A percentile compares a stretch with the other conserved stretches of the same genome.
Conservation (phyloP, 2,329 filamentous ascomycete genomes). For the Trichoderma afroharzianum region DNA sequence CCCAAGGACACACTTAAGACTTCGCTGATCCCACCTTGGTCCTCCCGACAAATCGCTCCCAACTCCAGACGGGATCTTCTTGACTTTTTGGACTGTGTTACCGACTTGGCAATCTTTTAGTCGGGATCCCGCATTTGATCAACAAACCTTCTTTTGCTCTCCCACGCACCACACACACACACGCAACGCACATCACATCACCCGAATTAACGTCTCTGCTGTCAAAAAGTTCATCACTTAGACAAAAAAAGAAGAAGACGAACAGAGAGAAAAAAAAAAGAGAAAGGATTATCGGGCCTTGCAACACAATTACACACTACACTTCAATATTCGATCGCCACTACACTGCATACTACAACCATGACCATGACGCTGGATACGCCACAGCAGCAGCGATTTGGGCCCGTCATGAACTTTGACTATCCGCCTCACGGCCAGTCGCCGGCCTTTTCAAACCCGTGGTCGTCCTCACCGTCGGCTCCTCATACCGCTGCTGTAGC, state of each 20-base stretch:
- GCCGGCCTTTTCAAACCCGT: constrained; percentile 87
- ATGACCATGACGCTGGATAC: constrained; percentile 97
- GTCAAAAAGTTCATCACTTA: neutral
- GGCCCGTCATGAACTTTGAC: constrained; percentile 72
- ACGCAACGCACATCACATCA: constrained; percentile 18
- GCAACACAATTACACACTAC: neutral
- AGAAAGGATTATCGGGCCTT: neutral
- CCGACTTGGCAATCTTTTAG: constrained; percentile 44
- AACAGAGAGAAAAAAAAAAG: neutral
- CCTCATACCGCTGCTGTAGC: constrained; percentile 44
- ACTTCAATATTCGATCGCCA: neutral
- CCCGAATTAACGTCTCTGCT: neutral
- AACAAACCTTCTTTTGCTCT: constrained; percentile 36
- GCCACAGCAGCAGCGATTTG: constrained; percentile 79
- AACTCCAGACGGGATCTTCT: constrained; percentile 36
- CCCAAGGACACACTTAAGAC: constrained; percentile 51
- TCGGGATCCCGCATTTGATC: constrained; percentile 52
- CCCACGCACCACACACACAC: constrained; percentile 7
- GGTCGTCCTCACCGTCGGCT: constrained; percentile 59
- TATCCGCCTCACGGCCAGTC: constrained; percentile 53
- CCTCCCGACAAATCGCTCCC: constrained; percentile 29
- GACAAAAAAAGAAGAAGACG: neutral
- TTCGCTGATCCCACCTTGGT: constrained; percentile 54
- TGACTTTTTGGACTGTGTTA: constrained; percentile 39
- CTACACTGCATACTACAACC: constrained; percentile 24